Evolutionary conservation across 139 green algal genomes (phyloP).

Genomic region (Auxenochlorella pyrenoidosa): DNA sequence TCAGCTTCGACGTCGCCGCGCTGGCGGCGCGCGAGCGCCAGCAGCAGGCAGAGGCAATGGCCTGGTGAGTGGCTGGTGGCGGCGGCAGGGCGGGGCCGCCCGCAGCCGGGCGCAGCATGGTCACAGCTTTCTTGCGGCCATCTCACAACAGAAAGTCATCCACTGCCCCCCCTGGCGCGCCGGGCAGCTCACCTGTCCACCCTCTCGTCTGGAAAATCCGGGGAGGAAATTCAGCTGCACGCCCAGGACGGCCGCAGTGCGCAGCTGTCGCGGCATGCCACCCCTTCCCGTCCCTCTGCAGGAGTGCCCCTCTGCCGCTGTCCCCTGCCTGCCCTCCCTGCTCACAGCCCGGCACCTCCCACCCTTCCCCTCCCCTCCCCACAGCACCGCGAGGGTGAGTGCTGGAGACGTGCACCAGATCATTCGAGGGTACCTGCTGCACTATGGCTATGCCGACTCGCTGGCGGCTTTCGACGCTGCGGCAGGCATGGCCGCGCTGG

Average conservation of each 20-base stretch:
- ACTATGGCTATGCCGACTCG: slow-evolving; percentile 84
- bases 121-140: too few species aligned
- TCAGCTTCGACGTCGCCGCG: slow-evolving; percentile 83
- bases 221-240: too few species aligned
- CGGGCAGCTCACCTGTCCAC: too few species aligned
- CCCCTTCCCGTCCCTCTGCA: too few species aligned
- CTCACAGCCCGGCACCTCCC: not conserved
- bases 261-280: too few species aligned
- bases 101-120: too few species aligned
- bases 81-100: too few species aligned
- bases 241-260: too few species aligned
- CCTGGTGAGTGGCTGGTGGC: slow-evolving; percentile 42
- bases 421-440: slow-evolving; percentile 83
- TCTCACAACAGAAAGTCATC: too few species aligned
- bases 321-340: not conserved
- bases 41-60: slow-evolving; percentile 55
- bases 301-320: not conserved
- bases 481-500: slow-evolving; percentile 35
- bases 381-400: slow-evolving; percentile 51
- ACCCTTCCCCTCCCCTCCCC: not conserved
- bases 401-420: slow-evolving; percentile 64
- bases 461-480: slow-evolving; percentile 76
- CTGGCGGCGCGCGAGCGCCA: slow-evolving; percentile 51
- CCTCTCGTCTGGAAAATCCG: too few species aligned
- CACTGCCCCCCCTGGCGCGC: too few species aligned